Evolutionary conservation across 257 asterid genomes (phyloP).

Genomic region (Fraxinus anomala): DNA sequence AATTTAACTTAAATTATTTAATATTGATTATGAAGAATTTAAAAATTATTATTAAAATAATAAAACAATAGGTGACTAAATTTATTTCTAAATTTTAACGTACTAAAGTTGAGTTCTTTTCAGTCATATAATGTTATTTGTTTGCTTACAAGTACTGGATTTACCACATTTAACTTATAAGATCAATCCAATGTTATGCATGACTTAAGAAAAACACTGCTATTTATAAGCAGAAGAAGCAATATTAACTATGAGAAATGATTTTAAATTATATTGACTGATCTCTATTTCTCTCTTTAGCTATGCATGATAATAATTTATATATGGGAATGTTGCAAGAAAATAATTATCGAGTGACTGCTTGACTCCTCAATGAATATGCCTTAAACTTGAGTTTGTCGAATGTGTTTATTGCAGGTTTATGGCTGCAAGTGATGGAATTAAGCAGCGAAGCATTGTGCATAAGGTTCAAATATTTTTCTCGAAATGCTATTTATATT

Average conservation of each 20-base stretch:
- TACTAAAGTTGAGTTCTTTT: neutral
- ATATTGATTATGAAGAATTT: neutral
- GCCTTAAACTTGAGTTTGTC: slow-evolving; percentile 21
- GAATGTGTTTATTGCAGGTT: slow-evolving; percentile 48
- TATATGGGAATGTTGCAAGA: neutral
- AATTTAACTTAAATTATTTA: neutral
- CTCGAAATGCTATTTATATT: neutral
- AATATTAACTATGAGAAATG: neutral
- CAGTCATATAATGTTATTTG: neutral
- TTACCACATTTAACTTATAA: neutral
- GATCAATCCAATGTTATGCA: neutral
- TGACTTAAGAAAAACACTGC: neutral
- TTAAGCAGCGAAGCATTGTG: slow-evolving; percentile 60
- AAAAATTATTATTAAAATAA: neutral
- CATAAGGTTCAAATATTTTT: slow-evolving; percentile 54
- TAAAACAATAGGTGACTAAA: neutral
- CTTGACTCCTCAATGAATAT: slow-evolving; percentile 14
- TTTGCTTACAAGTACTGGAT: neutral
- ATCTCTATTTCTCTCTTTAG: neutral
- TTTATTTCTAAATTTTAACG: neutral
- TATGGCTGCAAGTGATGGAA: slow-evolving; percentile 86
- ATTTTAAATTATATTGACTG: neutral
- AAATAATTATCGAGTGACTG: slow-evolving; percentile 10
- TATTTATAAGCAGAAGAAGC: neutral
- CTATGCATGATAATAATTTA: neutral